Evolutionary conservation across 495 filamentous ascomycete species (phyloP), one percentile per base, ranked within the genome.

Genomic region (Parathielavia appendiculata): DNA sequence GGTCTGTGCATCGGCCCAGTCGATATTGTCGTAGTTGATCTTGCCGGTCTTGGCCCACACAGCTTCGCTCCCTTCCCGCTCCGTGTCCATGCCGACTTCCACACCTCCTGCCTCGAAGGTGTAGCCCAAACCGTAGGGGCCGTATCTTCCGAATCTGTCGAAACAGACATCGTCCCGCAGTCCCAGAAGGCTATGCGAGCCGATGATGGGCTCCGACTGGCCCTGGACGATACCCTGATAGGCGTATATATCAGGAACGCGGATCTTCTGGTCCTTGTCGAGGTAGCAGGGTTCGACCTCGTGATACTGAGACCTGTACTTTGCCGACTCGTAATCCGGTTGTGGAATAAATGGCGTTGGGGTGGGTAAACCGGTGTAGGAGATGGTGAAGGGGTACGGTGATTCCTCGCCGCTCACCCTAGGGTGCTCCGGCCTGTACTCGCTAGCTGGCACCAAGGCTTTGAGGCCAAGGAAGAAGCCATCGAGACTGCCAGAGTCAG

Each of bases 91-190:
- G 22, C 88, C 91, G 32, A 88, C 73, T 11, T 89, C 89, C 13
- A 82, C 80, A 14, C 93, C 93, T 4, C 93, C 93, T 67, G 81
- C 81, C 50, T 82, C 81, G 20, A 78, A 73, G 35, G 79, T 81
- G 66, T 97, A 97, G 39, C 93, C 93, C 38, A 88, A 78, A 0
- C 93, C 93, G 65, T 98, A 98, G 1, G 92, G 86, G 0, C 93
- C 95, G 20, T 95, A 79, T 51, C 92, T 82, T 32, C 93, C 91
- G 71, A 89, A 96, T 1, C 93, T 81, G 59, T 98, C 93, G 70
- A 96, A 97, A 72, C 93, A 98, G 46, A 97, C 77, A 66, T 95
- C 88, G 56, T 93, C 82, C 35, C 83, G 83, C 17, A 96, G 66
- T 0, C 89, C 92, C 11, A 97, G 68, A 38, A 92, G 69, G 5